phyloP scores from a whole-genome alignment of 2,329 filamentous ascomycete genomes.

The Cladosporium velox region DNA sequence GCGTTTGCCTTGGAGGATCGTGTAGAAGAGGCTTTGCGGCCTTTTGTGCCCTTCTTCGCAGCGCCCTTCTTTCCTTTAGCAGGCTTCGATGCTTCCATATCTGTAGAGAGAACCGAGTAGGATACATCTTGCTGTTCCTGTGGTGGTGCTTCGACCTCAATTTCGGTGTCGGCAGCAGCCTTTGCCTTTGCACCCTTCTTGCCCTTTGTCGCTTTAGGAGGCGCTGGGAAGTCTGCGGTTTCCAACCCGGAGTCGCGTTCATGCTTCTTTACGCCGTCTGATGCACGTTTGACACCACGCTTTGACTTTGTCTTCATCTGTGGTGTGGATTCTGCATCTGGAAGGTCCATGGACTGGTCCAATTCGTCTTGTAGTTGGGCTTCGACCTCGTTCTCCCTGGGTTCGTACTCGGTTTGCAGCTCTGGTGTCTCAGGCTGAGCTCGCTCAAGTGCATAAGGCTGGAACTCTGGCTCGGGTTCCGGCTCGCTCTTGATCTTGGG shows the following conservation, averaged over 20 bases:
- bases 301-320: slow-evolving; percentile 27
- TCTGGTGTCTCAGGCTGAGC: slow-evolving; percentile 24
- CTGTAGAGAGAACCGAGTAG: slow-evolving; percentile 5
- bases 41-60: slow-evolving; percentile 29
- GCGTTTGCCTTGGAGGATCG: slow-evolving; percentile 30
- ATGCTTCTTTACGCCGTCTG: slow-evolving; percentile 40
- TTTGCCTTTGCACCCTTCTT: slow-evolving; percentile 20
- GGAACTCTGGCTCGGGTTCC: slow-evolving; percentile 26
- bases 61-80: slow-evolving; percentile 31
- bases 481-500: slow-evolving; percentile 32
- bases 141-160: not conserved
- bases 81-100: slow-evolving; percentile 24
- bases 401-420: slow-evolving; percentile 13
- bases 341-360: slow-evolving; percentile 33
- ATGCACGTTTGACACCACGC: slow-evolving; percentile 42
- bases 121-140: slow-evolving; percentile 6
- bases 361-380: slow-evolving; percentile 36
- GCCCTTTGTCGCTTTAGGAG: slow-evolving; percentile 33
- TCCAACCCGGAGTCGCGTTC: slow-evolving; percentile 27
- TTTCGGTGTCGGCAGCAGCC: not conserved
- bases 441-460: slow-evolving; percentile 24
- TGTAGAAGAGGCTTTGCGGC: slow-evolving; percentile 32
- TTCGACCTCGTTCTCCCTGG: slow-evolving; percentile 31
- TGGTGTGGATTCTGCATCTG: slow-evolving; percentile 33
- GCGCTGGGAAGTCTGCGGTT: slow-evolving; percentile 28